phyloP scores from a whole-genome alignment of 2,329 filamentous ascomycete species.

The Aureobasidium subglaciale region DNA sequence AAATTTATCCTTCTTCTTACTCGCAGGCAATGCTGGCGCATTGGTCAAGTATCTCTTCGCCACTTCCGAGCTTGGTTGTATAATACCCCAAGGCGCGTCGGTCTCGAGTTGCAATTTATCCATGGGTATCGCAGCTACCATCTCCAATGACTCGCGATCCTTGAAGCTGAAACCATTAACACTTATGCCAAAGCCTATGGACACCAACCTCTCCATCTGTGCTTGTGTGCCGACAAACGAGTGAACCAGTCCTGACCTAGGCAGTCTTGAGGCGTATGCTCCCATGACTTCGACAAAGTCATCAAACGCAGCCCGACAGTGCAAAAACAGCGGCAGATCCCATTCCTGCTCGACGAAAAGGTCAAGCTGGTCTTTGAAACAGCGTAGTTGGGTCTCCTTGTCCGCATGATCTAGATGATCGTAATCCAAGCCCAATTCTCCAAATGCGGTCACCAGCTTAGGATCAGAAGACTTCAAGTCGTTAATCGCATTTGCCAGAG shows the following conservation, averaged over 20 bases:
- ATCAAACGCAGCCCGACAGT: constrained; percentile 37
- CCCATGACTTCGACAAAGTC: constrained; percentile 39
- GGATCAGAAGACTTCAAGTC: constrained; percentile 19
- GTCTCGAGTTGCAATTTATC: constrained; percentile 41
- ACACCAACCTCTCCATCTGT: constrained; percentile 35
- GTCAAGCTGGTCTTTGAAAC: constrained; percentile 38
- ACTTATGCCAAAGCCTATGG: constrained; percentile 38
- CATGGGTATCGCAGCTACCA: constrained; percentile 37
- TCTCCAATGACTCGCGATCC: constrained; percentile 33
- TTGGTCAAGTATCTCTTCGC: constrained; percentile 38
- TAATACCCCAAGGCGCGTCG: constrained; percentile 44
- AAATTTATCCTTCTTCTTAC: constrained; percentile 45
- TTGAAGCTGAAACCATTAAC: constrained; percentile 47
- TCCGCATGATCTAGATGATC: constrained; percentile 39
- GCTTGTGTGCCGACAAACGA: constrained; percentile 33
- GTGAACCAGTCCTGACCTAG: constrained; percentile 34
- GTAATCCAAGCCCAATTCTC: constrained; percentile 47
- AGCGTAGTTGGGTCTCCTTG: constrained; percentile 35
- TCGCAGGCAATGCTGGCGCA: constrained; percentile 32
- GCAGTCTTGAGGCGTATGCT: constrained; percentile 33
- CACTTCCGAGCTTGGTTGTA: constrained; percentile 31
- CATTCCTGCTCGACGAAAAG: constrained; percentile 28
- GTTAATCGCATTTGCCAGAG: constrained; percentile 23
- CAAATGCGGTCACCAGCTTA: constrained; percentile 38
- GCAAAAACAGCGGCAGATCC: constrained; percentile 36